These are phyloP conservation scores for Coemansia sp. DNA, from an alignment of 192 early-diverging fungal genomes.

Conservation along the genomic window DNA sequence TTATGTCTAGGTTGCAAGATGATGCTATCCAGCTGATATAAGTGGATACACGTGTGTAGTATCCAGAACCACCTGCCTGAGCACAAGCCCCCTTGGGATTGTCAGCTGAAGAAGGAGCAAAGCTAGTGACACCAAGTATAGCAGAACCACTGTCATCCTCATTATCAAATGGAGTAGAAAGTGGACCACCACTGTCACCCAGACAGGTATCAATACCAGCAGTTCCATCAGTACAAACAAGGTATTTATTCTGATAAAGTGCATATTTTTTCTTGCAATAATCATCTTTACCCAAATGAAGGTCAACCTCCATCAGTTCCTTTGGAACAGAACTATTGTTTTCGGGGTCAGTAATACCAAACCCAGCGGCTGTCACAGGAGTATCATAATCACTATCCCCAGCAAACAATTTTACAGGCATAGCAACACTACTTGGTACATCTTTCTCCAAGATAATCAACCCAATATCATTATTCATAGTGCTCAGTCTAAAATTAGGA, in stretches of 20 bases:
- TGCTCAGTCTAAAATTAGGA: slow-evolving; percentile 11
- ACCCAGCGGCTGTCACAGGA: slow-evolving; percentile 26
- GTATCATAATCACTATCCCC: not conserved
- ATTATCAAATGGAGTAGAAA: slow-evolving; percentile 13
- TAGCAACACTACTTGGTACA: slow-evolving; percentile 19
- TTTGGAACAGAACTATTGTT: slow-evolving; percentile 8
- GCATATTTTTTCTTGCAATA: slow-evolving; percentile 18
- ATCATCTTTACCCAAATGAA: slow-evolving; percentile 15
- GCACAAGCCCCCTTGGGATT: slow-evolving; percentile 41
- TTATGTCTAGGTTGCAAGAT: not conserved
- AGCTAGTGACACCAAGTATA: slow-evolving; percentile 35
- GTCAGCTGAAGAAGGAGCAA: slow-evolving; percentile 17
- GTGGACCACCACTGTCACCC: slow-evolving; percentile 52
- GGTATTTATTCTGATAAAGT: slow-evolving; percentile 11
- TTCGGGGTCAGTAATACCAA: slow-evolving; percentile 25
- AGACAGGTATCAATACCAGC: slow-evolving; percentile 46
- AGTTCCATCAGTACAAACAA: slow-evolving; percentile 42
- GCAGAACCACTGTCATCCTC: not conserved
- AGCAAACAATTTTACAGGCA: slow-evolving; percentile 17
- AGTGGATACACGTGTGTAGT: slow-evolving; percentile 26
- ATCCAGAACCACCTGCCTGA: slow-evolving; percentile 23
- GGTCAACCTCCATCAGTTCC: slow-evolving; percentile 24
- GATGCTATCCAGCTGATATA: slow-evolving; percentile 40
- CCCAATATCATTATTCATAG: slow-evolving; percentile 34
- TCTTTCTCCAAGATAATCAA: slow-evolving; percentile 25